Percentiles rank a stretch among this genome's conserved stretches.
Evolutionary conservation across 192 early-diverging fungal species (phyloP).

Genomic region (Obelidium mucronatum): DNA sequence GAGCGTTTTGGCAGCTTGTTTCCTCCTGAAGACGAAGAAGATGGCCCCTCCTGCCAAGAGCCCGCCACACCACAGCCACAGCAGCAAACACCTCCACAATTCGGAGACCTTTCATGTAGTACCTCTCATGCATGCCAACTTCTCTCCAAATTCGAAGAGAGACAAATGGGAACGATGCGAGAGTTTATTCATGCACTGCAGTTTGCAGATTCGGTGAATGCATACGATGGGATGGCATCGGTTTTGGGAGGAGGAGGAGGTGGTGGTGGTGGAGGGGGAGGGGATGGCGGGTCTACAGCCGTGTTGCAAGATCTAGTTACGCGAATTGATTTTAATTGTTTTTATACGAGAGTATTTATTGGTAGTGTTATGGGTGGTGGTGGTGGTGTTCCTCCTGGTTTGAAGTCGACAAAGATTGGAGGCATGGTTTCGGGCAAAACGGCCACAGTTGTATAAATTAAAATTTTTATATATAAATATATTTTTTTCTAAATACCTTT

Average conservation of each 20-base stretch:
- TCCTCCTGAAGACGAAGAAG: neutral
- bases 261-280: neutral
- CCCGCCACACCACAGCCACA: too few relatives aligned
- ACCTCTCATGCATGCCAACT: conserved; percentile 41
- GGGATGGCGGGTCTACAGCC: conserved; percentile 36
- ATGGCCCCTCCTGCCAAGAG: conserved; percentile 2
- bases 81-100: too few relatives aligned
- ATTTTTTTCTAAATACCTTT: too few relatives aligned
- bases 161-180: conserved; percentile 72
- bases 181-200: conserved; percentile 80
- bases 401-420: too few relatives aligned
- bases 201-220: conserved; percentile 74
- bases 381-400: neutral
- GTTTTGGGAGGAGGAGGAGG: neutral
- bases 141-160: conserved; percentile 64
- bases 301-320: conserved; percentile 71
- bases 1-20: conserved; percentile 24
- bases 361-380: neutral
- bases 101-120: neutral
- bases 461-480: too few relatives aligned
- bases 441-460: too few relatives aligned
- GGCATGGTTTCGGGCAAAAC: too few relatives aligned
- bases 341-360: conserved; percentile 56
- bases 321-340: conserved; percentile 78
- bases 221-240: neutral